These are phyloP conservation scores for Arxiozyma slooffiae DNA, from an alignment of 1,139 yeast species.

Conservation along the genomic window DNA sequence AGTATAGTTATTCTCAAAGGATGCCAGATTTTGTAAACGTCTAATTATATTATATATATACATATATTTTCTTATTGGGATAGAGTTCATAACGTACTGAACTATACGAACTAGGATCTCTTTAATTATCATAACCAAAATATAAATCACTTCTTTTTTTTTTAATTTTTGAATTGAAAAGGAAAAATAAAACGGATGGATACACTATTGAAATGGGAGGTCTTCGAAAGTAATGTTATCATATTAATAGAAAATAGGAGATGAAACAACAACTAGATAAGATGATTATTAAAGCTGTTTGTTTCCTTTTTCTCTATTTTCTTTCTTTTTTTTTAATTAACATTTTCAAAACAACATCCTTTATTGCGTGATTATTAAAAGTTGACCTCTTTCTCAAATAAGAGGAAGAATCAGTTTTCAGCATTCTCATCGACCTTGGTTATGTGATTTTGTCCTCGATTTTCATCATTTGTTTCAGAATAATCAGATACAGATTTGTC, in stretches of 20 bases:
- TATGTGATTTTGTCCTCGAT: background rate
- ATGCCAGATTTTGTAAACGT: too few species aligned
- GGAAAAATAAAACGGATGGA: too few species aligned
- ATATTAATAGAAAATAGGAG: background rate
- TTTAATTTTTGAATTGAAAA: too few species aligned
- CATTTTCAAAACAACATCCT: background rate
- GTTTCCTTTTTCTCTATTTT: too few species aligned
- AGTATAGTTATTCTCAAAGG: too few species aligned
- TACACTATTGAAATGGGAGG: too few species aligned
- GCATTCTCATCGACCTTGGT: constrained; percentile 4
- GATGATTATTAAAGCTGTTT: background rate
- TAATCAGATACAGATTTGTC: background rate
- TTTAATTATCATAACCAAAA: too few species aligned
- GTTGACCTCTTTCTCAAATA: constrained; percentile 15
- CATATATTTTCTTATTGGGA: too few species aligned
- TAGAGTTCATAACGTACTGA: too few species aligned
- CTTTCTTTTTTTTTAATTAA: background rate
- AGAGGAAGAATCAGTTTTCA: constrained; percentile 16
- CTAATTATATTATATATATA: too few species aligned
- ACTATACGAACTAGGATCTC: too few species aligned
- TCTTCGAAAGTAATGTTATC: background rate
- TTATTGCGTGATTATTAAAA: background rate
- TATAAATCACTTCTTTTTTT: too few species aligned
- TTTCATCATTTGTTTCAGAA: background rate
- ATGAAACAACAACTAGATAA: background rate